These are phyloP conservation scores for Solanum etuberosum DNA, from an alignment of 257 asterid genomes.

Conservation along the genomic window DNA sequence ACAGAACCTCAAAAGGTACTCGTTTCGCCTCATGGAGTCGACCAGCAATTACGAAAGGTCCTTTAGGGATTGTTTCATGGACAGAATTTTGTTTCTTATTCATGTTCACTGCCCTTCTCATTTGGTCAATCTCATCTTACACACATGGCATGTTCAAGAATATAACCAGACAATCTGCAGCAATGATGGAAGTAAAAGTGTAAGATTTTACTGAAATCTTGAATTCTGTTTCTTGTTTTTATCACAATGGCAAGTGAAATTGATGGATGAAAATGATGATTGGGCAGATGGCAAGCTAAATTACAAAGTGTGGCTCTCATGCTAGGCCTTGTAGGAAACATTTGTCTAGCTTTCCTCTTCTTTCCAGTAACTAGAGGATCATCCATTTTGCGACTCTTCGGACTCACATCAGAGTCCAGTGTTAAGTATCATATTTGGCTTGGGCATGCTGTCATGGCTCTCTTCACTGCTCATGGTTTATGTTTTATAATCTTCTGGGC, in stretches of 20 bases:
- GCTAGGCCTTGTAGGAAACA: constrained; percentile 45
- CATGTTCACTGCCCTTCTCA: constrained; percentile 40
- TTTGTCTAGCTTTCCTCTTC: constrained; percentile 47
- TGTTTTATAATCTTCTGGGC: constrained; percentile 48
- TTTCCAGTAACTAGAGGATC: constrained; percentile 60
- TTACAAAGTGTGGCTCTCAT: constrained; percentile 38
- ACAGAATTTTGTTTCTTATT: constrained; percentile 29
- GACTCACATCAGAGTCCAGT: constrained; percentile 61
- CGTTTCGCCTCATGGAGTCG: constrained; percentile 13
- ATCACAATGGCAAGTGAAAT: background rate
- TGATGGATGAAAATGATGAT: background rate
- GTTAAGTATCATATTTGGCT: constrained; percentile 74
- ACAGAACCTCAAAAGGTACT: constrained; percentile 5
- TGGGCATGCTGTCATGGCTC: constrained; percentile 34
- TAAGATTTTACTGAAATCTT: background rate
- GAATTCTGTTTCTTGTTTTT: background rate
- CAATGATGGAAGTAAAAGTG: constrained; percentile 26
- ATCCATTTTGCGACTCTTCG: constrained; percentile 44
- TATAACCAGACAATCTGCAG: background rate
- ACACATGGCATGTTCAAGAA: constrained; percentile 33
- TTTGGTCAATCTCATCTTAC: constrained; percentile 50
- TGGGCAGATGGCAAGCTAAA: constrained; percentile 39
- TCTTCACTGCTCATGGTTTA: constrained; percentile 43
- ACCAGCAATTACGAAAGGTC: constrained; percentile 22
- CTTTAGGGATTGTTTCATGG: constrained; percentile 34